phyloP scores from a whole-genome alignment of 352 stramenopile genomes.

The Phytopythium litorale region DNA sequence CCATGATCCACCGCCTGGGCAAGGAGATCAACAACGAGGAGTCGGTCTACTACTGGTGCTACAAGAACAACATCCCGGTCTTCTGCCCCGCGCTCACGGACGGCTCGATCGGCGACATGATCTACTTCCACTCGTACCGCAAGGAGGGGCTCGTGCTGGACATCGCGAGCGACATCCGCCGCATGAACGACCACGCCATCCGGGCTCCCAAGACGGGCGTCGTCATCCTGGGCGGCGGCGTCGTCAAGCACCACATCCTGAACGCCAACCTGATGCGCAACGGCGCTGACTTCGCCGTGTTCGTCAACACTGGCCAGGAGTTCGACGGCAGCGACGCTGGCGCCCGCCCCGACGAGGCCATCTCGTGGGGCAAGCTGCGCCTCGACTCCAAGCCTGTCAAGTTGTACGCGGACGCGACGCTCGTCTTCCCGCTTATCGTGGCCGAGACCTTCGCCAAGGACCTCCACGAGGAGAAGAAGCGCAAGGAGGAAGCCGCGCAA shows the following conservation, averaged over 20 bases:
- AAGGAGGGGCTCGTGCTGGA: conserved; percentile 97
- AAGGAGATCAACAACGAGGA: conserved; percentile 98
- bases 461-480: conserved; percentile 51
- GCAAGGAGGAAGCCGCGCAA: conserved; percentile 10
- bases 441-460: conserved; percentile 99
- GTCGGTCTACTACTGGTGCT: conserved; percentile 99
- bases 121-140: conserved; percentile 99
- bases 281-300: conserved; percentile 98
- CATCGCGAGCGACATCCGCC: conserved; percentile 96
- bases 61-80: conserved; percentile 99
- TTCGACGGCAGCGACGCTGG: conserved; percentile 99
- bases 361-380: conserved; percentile 99
- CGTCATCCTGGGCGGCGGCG: conserved; percentile 97
- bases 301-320: conserved; percentile 98
- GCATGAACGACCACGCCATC: conserved; percentile 98
- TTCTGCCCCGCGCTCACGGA: conserved; percentile 99
- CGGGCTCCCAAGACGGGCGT: conserved; percentile 94
- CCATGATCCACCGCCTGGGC: conserved; percentile 95
- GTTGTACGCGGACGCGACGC: conserved; percentile 95
- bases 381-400: conserved; percentile 96
- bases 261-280: conserved; percentile 99
- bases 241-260: conserved; percentile 99
- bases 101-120: conserved; percentile 99
- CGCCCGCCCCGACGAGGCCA: conserved; percentile 97
- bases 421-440: conserved; percentile 99